Conservation (phyloP, 2,329 filamentous ascomycete genomes). For the Botrytis hyacinthi region DNA sequence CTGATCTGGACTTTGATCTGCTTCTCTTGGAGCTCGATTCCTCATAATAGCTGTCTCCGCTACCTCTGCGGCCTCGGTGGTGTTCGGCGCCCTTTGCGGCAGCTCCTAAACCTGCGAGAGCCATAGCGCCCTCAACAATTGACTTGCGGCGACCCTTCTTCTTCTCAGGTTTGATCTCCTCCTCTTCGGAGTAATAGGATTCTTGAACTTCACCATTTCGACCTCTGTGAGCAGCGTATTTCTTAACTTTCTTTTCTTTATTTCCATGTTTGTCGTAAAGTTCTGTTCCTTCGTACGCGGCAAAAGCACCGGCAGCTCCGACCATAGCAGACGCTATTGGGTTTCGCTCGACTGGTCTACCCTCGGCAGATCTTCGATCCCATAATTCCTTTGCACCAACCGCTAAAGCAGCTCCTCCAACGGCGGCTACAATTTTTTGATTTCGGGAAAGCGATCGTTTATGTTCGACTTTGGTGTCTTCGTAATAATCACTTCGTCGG, state of each 20-base stretch:
- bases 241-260: slow-evolving; percentile 48
- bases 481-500: slow-evolving; percentile 49
- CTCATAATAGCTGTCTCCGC: slow-evolving; percentile 43
- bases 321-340: slow-evolving; percentile 58
- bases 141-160: slow-evolving; percentile 59
- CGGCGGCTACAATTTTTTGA: slow-evolving; percentile 65
- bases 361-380: slow-evolving; percentile 55
- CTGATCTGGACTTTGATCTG: slow-evolving; percentile 50
- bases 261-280: slow-evolving; percentile 56
- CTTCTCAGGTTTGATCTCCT: slow-evolving; percentile 46
- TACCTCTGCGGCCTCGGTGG: slow-evolving; percentile 40
- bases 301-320: slow-evolving; percentile 62
- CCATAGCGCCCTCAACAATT: slow-evolving; percentile 61
- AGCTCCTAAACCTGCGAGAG: slow-evolving; percentile 59
- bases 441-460: slow-evolving; percentile 58
- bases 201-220: slow-evolving; percentile 52
- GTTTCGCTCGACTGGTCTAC: slow-evolving; percentile 54
- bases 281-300: slow-evolving; percentile 62
- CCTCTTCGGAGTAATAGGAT: slow-evolving; percentile 57
- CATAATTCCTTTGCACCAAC: slow-evolving; percentile 65
- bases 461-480: slow-evolving; percentile 53
- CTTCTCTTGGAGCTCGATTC: slow-evolving; percentile 53
- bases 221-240: slow-evolving; percentile 52
- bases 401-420: slow-evolving; percentile 62
- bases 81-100: slow-evolving; percentile 47